Base-by-base conservation (phyloP, 169 alveolate genomes). In the Eimeria necatrix region DNA sequence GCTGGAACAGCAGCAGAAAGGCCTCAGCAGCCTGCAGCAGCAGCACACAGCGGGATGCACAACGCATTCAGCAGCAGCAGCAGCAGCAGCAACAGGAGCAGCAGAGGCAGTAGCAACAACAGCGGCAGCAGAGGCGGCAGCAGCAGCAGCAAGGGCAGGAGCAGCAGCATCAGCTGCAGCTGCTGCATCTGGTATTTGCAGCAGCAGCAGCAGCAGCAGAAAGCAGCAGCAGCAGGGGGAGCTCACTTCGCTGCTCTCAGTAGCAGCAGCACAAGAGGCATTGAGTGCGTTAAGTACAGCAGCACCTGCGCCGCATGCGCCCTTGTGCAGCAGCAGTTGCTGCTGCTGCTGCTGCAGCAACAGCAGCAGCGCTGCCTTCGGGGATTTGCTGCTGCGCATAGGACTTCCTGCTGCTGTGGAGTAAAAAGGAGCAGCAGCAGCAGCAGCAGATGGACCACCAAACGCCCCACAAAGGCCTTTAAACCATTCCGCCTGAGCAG, bases 401-500 rank as follows among this genome's bases (percentile, higher is more conserved):
- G 14, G 60, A 74, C 76, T 20, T 52, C 59, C 78, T 80, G 91
- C 61, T 59, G 76, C 91, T 59, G 91, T 83, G 76, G 51, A 24
- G 91, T 48, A 83, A 26, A 83, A 83, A 20, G 91, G 91, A 56
- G 91, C 91, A 56, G 76, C 52, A 52, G 76, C 91, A 32, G 76
- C 73, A 83, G 91, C 91, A 83, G 91, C 91, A 83, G 26, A 7
- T 6, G 48, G 24, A 10, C 59, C 91, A 14, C n/a, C 18, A 16
- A 83, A 20, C 4, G 91, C 32, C 26, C 51, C 91, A 10, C 16
- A 22, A 56, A 83, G 48, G 46, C 59, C 91, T 68, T 18, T 48
- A 24, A 83, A 83, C 91, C 91, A 83, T 7, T 59, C 52, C 70
- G 78, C 91, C 91, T 83, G 91, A 41, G 91, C 78, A 83, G 91